Evolutionary conservation across 2,329 filamentous ascomycete species (phyloP).

Genomic region (Coniella lustricola): DNA sequence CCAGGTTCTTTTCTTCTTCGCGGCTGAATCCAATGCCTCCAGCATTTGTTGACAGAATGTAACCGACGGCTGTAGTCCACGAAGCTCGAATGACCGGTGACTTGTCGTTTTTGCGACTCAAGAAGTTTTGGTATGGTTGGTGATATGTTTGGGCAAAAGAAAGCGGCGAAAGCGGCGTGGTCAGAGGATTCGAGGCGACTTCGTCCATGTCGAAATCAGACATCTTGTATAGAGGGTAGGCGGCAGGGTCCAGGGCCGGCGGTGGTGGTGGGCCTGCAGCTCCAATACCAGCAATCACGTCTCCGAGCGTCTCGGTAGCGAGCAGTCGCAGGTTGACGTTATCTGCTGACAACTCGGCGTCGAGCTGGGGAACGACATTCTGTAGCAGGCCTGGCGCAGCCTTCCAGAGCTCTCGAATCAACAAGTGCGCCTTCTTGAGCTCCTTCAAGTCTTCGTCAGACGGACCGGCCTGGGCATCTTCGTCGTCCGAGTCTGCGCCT

Average conservation of each 20-base stretch:
- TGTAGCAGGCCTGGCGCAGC: slow-evolving; percentile 81
- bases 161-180: slow-evolving; percentile 77
- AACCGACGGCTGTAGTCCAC: slow-evolving; percentile 78
- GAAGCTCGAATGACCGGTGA: slow-evolving; percentile 72
- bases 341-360: slow-evolving; percentile 85
- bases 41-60: slow-evolving; percentile 85
- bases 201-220: slow-evolving; percentile 47
- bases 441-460: slow-evolving; percentile 82
- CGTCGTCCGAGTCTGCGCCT: slow-evolving; percentile 56
- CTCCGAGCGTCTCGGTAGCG: slow-evolving; percentile 88
- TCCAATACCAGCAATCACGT: slow-evolving; percentile 90
- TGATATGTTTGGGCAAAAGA: slow-evolving; percentile 82
- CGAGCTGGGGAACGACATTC: slow-evolving; percentile 89
- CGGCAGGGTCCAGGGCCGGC: slow-evolving; percentile 67
- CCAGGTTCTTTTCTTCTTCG: slow-evolving; percentile 70
- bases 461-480: slow-evolving; percentile 53
- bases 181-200: slow-evolving; percentile 56
- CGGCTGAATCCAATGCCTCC: slow-evolving; percentile 82
- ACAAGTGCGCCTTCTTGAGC: slow-evolving; percentile 77
- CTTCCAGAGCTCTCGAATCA: slow-evolving; percentile 90
- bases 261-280: slow-evolving; percentile 76
- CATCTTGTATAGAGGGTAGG: slow-evolving; percentile 71
- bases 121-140: slow-evolving; percentile 73
- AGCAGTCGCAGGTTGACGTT: slow-evolving; percentile 79
- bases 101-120: slow-evolving; percentile 82